Base-by-base conservation (phyloP, 1,284 basidiomycete genomes). In the Puccinia triticina region DNA sequence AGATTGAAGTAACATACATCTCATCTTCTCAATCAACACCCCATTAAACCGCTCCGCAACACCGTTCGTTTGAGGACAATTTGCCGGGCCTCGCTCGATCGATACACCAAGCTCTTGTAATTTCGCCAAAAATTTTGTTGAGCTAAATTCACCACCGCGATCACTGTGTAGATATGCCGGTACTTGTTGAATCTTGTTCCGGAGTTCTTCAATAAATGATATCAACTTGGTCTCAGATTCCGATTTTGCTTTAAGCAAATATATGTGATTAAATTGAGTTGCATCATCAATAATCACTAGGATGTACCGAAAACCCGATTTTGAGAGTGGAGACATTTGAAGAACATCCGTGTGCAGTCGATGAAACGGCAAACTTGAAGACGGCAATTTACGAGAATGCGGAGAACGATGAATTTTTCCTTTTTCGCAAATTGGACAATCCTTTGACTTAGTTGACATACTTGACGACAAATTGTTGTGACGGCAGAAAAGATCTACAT, bases 21-120 rank as follows among this genome's bases (percentile, higher is more conserved):
- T n/a, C n/a, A n/a, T n/a, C n/a, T n/a, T n/a, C 12, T 48, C 50
- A 12, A 74, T 16, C 1, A 74, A 32, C 16, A 40, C 26, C 2
- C 53, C 34, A 59, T 74, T 74, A 16, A 74, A 74, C 7, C 34
- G 29, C 16, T 74, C 37, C 2, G 53, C 48, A 2, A 74, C 23
- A 57, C 72, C 72, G 32, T 74, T 74, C 37, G 72, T 57, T 59
- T 74, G 72, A 40, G 72, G 72, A 74, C 3, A 32, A 40, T 74
- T 34, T 2, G 72, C 72, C 23, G 72, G 72, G 12, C 48, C 72
- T 2, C 26, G 48, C 23, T 74, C 72, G n/a, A 74, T 18, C 2
- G 21, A 21, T 26, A 59, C 32, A n/a, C 72, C 72, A 14, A n/a
- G n/a, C n/a, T n/a, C n/a, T n/a, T n/a, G n/a, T n/a, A n/a, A n/a